Percentiles rank a stretch among this genome's conserved stretches.
phyloP scores from a whole-genome alignment of 2,329 filamentous ascomycete genomes.

The Aspergillus intermedius region DNA sequence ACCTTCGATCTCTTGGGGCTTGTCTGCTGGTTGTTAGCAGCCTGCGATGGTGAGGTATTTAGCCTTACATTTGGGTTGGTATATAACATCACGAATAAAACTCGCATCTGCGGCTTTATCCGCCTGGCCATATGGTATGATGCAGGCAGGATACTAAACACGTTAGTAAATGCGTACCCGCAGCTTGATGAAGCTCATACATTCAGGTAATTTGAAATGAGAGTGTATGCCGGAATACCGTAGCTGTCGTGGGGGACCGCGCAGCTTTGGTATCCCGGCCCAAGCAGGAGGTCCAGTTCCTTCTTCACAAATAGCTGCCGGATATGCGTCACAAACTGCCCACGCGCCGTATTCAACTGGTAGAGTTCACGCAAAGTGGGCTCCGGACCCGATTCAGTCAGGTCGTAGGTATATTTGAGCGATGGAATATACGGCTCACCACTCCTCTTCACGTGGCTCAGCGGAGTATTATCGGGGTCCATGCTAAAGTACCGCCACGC shows the following conservation, averaged over 20 bases:
- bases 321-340: conserved; percentile 8
- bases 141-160: conserved; percentile 14
- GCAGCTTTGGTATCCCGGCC: conserved; percentile 17
- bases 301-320: conserved; percentile 13
- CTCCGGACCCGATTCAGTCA: conserved; percentile 3
- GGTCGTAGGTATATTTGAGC: conserved; percentile 9
- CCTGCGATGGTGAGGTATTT: too few species aligned
- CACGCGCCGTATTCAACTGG: conserved; percentile 10
- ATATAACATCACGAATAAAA: conserved; percentile 14
- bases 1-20: conserved; percentile 12
- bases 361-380: conserved; percentile 15
- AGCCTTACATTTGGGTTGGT: conserved; percentile 15
- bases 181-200: conserved; percentile 3
- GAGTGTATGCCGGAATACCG: conserved; percentile 14
- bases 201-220: conserved; percentile 17
- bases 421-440: conserved; percentile 17
- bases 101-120: conserved; percentile 10
- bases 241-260: conserved; percentile 17
- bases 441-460: conserved; percentile 9
- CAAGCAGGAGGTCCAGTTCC: conserved; percentile 16
- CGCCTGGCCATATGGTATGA: conserved; percentile 15
- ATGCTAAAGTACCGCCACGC: conserved; percentile 16
- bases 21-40: conserved; percentile 6
- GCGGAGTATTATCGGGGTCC: conserved; percentile 14
- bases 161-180: not conserved